phyloP scores from a whole-genome alignment of 495 filamentous ascomycete species.

The Lepraria neglecta region DNA sequence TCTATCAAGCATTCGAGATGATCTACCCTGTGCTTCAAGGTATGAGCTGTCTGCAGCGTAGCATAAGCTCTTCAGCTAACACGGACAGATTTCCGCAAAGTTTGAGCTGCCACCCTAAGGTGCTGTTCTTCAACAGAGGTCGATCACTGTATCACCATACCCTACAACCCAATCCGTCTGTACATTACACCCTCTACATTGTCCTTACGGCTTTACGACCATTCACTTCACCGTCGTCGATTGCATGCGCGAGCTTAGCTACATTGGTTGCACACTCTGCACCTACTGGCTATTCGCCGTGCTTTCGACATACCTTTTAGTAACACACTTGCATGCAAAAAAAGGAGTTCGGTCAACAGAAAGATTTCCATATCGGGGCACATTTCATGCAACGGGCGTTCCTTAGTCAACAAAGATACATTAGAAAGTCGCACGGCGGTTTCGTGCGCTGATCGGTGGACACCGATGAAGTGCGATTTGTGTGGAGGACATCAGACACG shows the following conservation, averaged over 20 bases:
- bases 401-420: slow-evolving; percentile 14
- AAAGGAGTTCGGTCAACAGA: slow-evolving; percentile 14
- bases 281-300: not conserved
- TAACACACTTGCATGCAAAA: slow-evolving; percentile 18
- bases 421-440: slow-evolving; percentile 50
- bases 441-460: slow-evolving; percentile 59
- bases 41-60: slow-evolving; percentile 34
- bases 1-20: slow-evolving; percentile 97
- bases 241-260: slow-evolving; percentile 13
- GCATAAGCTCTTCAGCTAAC: slow-evolving; percentile 28
- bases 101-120: slow-evolving; percentile 34
- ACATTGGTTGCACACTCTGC: not conserved
- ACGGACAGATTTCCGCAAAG: slow-evolving; percentile 58
- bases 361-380: not conserved
- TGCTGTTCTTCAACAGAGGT: slow-evolving; percentile 18
- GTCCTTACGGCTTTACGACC: slow-evolving; percentile 48
- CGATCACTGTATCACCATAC: slow-evolving; percentile 32
- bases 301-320: slow-evolving; percentile 17
- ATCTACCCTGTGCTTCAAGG: slow-evolving; percentile 97
- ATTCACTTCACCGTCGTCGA: slow-evolving; percentile 25
- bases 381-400: slow-evolving; percentile 20
- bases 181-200: slow-evolving; percentile 49
- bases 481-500: slow-evolving; percentile 1
- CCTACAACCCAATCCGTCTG: slow-evolving; percentile 39
- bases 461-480: slow-evolving; percentile 43